Conservation (phyloP, 306 rosid species). For the Quercus engelmannii region DNA sequence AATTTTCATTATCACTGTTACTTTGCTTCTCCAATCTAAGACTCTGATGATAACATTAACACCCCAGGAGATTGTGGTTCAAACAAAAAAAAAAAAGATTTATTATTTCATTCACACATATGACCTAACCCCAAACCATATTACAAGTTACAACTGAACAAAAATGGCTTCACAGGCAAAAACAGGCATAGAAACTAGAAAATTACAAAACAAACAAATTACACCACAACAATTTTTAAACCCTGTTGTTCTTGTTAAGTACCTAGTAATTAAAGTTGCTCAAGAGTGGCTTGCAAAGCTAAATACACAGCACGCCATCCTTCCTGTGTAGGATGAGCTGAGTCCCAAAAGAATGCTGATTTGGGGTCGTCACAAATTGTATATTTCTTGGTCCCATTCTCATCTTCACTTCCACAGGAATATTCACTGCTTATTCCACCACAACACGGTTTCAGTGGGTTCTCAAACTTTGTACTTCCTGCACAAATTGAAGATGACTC, state of each 20-base stretch:
- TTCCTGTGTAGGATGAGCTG: slow-evolving; percentile 68
- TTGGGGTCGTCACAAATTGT: slow-evolving; percentile 55
- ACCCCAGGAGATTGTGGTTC: background rate
- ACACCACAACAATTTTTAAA: background rate
- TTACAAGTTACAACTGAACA: background rate
- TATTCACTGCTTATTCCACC: slow-evolving; percentile 42
- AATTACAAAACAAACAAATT: background rate
- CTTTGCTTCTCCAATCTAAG: too few relatives aligned
- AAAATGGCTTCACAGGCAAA: background rate
- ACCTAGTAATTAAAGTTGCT: slow-evolving; percentile 12
- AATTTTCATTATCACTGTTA: too few relatives aligned
- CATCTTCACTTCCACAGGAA: slow-evolving; percentile 62
- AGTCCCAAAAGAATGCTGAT: slow-evolving; percentile 85
- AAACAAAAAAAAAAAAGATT: background rate
- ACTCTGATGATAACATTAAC: too few relatives aligned
- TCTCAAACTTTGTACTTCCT: slow-evolving; percentile 32
- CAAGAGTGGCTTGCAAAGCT: slow-evolving; percentile 31
- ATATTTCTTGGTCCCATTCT: slow-evolving; percentile 47
- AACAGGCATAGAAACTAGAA: background rate
- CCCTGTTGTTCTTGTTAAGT: background rate
- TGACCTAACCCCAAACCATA: background rate
- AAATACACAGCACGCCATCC: slow-evolving; percentile 80
- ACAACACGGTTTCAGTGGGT: slow-evolving; percentile 72
- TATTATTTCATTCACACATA: background rate
- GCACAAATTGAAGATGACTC: background rate